These are phyloP conservation scores for Iberis pinnata DNA, from an alignment of 345 rosid species.

Conservation along the genomic window DNA sequence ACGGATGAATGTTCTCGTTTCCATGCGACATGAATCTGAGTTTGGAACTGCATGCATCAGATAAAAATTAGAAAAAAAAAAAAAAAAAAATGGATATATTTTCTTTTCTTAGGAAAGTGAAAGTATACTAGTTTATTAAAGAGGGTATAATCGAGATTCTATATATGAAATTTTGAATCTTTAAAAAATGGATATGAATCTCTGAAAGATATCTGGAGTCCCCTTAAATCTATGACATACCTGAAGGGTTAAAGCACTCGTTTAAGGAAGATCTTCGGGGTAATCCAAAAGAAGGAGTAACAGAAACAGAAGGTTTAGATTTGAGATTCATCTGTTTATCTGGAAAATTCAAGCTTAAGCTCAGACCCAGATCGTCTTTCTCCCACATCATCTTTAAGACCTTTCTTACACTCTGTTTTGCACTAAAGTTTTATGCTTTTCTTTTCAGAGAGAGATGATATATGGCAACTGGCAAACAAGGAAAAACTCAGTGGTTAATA, in stretches of 20 bases:
- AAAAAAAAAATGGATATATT: no score
- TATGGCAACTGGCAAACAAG: no score
- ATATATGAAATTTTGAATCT: no score
- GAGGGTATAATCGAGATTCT: no score
- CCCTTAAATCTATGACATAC: constrained; percentile 33
- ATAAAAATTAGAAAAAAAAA: not conserved
- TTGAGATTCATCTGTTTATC: constrained; percentile 51
- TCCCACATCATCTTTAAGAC: constrained; percentile 41
- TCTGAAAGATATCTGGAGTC: constrained; percentile 16
- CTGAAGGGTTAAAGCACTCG: constrained; percentile 46
- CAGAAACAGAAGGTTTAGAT: constrained; percentile 41
- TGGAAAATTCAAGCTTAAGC: constrained; percentile 63
- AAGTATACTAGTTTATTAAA: no score
- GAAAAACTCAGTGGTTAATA: no score
- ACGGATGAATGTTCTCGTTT: constrained; percentile 46
- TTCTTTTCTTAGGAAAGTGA: no score
- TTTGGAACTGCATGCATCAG: constrained; percentile 63
- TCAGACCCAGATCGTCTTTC: constrained; percentile 80
- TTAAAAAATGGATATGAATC: no score
- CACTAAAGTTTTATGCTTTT: constrained; percentile 16
- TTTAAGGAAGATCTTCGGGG: constrained; percentile 51
- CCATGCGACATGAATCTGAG: constrained; percentile 44
- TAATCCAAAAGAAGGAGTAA: constrained; percentile 31
- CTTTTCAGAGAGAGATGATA: constrained; percentile 16
- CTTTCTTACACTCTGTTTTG: constrained; percentile 8